phyloP scores from a whole-genome alignment of 2,329 filamentous ascomycete species.

The Talaromyces sp. region DNA sequence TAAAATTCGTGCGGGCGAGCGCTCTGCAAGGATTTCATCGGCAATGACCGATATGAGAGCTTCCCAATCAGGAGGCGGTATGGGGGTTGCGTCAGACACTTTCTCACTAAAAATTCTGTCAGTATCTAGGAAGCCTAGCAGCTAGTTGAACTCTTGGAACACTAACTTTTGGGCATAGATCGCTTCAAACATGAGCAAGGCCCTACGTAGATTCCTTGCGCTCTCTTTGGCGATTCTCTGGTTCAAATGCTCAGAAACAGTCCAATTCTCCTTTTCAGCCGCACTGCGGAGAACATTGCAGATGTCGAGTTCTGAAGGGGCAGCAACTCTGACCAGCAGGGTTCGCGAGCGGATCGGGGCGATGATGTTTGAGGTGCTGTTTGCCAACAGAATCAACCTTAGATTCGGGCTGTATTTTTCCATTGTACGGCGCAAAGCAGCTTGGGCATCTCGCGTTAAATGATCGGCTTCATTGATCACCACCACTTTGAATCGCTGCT shows the following conservation, averaged over 20 bases:
- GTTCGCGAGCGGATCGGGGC: conserved; percentile 94
- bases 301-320: conserved; percentile 82
- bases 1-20: conserved; percentile 82
- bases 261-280: conserved; percentile 79
- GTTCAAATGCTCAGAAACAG: conserved; percentile 70
- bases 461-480: conserved; percentile 99
- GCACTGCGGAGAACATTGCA: conserved; percentile 65
- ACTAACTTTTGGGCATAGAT: conserved; percentile 93
- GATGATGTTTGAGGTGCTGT: conserved; percentile 97
- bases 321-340: conserved; percentile 83
- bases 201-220: conserved; percentile 81
- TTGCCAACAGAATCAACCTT: conserved; percentile 84
- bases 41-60: conserved; percentile 83
- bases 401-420: conserved; percentile 98
- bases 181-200: conserved; percentile 93
- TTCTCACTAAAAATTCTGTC: conserved; percentile 62
- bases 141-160: not conserved
- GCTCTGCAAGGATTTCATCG: conserved; percentile 88
- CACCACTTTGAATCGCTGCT: conserved; percentile 94
- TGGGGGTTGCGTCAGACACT: conserved; percentile 78
- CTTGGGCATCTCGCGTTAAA: conserved; percentile 88
- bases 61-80: conserved; percentile 96
- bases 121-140: not conserved
- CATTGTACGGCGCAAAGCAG: conserved; percentile 91
- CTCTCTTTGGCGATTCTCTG: conserved; percentile 84